These are phyloP conservation scores for Rhynchospora breviuscula DNA, from an alignment of 176 grass and related monocot genomes.

Conservation along the genomic window DNA sequence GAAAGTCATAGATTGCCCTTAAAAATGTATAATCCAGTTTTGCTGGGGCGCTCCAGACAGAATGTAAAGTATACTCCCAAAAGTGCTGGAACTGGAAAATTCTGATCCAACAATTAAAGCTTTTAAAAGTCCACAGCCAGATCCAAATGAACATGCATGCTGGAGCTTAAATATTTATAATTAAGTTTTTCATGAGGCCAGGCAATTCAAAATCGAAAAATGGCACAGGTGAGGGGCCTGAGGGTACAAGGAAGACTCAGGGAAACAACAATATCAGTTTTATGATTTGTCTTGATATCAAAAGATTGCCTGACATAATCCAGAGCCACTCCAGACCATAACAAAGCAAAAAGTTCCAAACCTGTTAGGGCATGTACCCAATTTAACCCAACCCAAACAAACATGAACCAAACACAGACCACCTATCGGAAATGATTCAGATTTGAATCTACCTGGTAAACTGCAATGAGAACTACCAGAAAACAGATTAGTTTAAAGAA, in stretches of 20 bases:
- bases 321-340: background rate
- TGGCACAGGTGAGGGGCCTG: too few species aligned
- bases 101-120: background rate
- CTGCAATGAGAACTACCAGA: background rate
- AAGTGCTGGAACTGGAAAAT: background rate
- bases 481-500: background rate
- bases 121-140: background rate
- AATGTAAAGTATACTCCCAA: background rate
- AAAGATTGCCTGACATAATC: background rate
- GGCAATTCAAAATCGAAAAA: background rate
- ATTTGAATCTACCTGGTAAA: background rate
- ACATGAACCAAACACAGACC: background rate
- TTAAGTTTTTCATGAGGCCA: too few species aligned
- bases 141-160: background rate
- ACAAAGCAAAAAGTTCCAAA: background rate
- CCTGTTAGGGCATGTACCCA: background rate
- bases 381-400: background rate
- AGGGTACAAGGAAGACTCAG: background rate
- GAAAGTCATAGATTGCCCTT: slow-evolving; percentile 21
- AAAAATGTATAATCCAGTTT: slow-evolving; percentile 8
- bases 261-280: background rate
- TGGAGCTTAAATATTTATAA: too few species aligned
- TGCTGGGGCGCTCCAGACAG: background rate
- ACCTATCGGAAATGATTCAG: background rate
- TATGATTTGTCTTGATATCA: background rate